Base-by-base conservation (phyloP, 2,329 filamentous ascomycete genomes). In the Pestalotiopsis sp. region DNA sequence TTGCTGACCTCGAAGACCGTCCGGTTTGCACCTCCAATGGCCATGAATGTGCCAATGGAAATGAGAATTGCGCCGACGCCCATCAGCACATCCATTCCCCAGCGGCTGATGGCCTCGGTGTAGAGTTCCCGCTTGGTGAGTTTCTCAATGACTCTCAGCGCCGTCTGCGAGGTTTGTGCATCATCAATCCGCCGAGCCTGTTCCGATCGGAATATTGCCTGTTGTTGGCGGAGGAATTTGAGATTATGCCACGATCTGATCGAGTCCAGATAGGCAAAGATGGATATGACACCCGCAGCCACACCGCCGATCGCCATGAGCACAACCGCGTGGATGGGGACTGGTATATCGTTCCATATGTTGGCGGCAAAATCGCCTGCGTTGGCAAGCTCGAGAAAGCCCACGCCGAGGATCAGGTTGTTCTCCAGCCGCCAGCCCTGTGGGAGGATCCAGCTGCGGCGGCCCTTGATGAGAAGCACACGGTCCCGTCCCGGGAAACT, bases 321-420 rank as follows among this genome's bases (percentile, higher is more conserved):
- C 0, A 83, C 80, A 0, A 83, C 75, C 9, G 85, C 86, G 64
- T 84, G 84, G 1, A 74, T 71, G 0, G 86, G 86, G 0, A 87
- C 81, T 0, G 86, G 87, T 0, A 82, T 77, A 1, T 83, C 70
- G 70, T 89, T 89, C 84, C 85, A 89, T 1, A 89, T 82, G 67
- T 89, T 89, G 67, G 87, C 87, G 0, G 86, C 85, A 67, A 89
- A 89, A 71, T 89, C 87, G 2, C 83, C 82, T 0, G 85, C 85
- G 72, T 89, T 89, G 66, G 84, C 84, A 2, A 88, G 79, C 69
- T 89, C 87, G 20, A 89, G 82, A 62, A 85, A 84, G 0, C 85
- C 87, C 1, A 87, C 80, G 13, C 79, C 75, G 0, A 75, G 73
- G 9, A 83, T 76, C 3, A 84, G 75, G 66, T 70, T 79, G 77